phyloP scores from a whole-genome alignment of 768 basidiomycete species.

The Austroboletus festivus region DNA sequence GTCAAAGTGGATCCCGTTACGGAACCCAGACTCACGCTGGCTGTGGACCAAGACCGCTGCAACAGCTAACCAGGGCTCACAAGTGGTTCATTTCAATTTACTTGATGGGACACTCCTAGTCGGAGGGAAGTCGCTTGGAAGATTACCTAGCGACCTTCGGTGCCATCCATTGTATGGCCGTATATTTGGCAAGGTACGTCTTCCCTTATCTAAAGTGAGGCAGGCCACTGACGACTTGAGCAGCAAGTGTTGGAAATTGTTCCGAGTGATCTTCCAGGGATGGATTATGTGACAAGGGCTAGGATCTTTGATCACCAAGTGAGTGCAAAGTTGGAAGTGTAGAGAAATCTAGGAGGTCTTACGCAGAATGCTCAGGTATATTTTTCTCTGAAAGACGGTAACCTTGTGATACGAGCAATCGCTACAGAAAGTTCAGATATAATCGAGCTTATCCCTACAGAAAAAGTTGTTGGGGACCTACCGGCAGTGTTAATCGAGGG shows the following conservation, averaged over 20 bases:
- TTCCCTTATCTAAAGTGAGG: background rate
- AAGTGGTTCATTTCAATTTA: background rate
- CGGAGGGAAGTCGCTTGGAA: background rate
- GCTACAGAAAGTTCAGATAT: conserved; percentile 1
- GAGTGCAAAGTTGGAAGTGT: too few relatives aligned
- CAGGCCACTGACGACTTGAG: background rate
- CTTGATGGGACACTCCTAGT: background rate
- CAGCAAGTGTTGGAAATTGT: background rate
- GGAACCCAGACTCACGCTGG: background rate
- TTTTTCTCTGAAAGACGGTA: background rate
- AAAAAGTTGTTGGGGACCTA: background rate
- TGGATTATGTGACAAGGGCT: background rate
- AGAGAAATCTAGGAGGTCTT: too few relatives aligned
- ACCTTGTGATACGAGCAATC: background rate
- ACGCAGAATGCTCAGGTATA: conserved; percentile 7
- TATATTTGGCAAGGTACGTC: conserved; percentile 4
- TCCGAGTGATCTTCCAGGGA: background rate
- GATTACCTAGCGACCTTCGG: background rate
- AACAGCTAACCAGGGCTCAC: background rate
- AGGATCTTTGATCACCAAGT: background rate
- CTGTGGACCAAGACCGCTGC: background rate
- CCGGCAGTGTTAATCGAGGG: background rate
- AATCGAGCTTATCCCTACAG: background rate
- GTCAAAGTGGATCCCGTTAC: background rate
- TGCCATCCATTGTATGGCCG: conserved; percentile 4